phyloP scores from a whole-genome alignment of 1,284 basidiomycete species.

The Abortiporus biennis region DNA sequence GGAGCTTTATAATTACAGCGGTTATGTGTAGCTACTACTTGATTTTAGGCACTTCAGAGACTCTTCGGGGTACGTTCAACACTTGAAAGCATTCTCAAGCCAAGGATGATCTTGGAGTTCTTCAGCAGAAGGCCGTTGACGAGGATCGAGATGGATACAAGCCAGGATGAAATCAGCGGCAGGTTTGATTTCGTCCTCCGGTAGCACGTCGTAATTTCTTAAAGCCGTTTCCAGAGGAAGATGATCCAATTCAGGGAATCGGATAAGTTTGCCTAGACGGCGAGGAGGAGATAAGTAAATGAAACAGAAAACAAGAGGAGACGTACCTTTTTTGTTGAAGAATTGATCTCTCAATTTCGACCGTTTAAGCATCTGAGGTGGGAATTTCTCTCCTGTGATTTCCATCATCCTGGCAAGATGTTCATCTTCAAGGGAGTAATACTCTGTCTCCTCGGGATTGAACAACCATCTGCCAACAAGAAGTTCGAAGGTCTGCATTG shows the following conservation, averaged over 20 bases:
- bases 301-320: not conserved
- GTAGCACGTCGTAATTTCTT: slow-evolving; percentile 10
- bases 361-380: slow-evolving; percentile 7
- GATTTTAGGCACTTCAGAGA: no score
- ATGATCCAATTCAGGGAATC: slow-evolving; percentile 8
- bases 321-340: slow-evolving; percentile 13
- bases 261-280: slow-evolving; percentile 9
- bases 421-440: slow-evolving; percentile 14
- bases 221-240: slow-evolving; percentile 9
- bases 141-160: slow-evolving; percentile 11
- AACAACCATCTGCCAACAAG: slow-evolving; percentile 17
- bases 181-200: slow-evolving; percentile 7
- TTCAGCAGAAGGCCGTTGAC: slow-evolving; percentile 11
- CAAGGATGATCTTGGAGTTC: slow-evolving; percentile 9
- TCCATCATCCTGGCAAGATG: slow-evolving; percentile 18
- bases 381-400: slow-evolving; percentile 13
- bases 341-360: slow-evolving; percentile 8
- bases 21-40: no score
- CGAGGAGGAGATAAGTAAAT: not conserved
- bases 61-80: no score
- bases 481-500: slow-evolving; percentile 15
- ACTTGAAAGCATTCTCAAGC: slow-evolving; percentile 4
- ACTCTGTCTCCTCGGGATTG: slow-evolving; percentile 10
- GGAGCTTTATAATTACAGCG: no score
- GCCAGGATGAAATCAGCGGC: slow-evolving; percentile 14